These are phyloP conservation scores for Elsinoe australis DNA, from an alignment of 2,329 filamentous ascomycete species.

Conservation along the genomic window DNA sequence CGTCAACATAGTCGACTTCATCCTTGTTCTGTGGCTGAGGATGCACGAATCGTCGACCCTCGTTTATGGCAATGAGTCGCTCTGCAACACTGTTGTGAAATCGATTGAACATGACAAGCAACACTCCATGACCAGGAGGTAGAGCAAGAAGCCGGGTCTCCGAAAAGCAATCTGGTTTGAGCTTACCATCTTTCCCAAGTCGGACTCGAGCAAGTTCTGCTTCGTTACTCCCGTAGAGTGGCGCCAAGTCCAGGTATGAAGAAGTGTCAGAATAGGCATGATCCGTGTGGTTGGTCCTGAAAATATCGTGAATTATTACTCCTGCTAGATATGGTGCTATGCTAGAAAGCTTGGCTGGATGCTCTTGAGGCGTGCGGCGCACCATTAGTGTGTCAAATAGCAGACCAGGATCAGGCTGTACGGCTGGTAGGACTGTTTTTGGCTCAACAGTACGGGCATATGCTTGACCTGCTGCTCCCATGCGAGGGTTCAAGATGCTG, in stretches of 20 bases:
- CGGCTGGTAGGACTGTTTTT: constrained; percentile 49
- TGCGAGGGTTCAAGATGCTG: constrained; percentile 54
- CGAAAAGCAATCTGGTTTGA: constrained; percentile 64
- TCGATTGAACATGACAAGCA: constrained; percentile 60
- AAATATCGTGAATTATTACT: constrained; percentile 56
- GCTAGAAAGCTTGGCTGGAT: constrained; percentile 65
- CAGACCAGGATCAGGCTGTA: constrained; percentile 56
- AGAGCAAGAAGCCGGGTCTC: constrained; percentile 58
- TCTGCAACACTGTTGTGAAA: constrained; percentile 84
- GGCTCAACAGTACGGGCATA: constrained; percentile 62
- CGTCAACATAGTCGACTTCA: constrained; percentile 30
- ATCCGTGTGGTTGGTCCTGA: constrained; percentile 57
- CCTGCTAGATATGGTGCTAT: constrained; percentile 68
- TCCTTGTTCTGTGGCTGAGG: constrained; percentile 47
- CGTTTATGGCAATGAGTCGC: constrained; percentile 78
- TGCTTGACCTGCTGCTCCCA: constrained; percentile 58
- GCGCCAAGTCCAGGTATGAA: constrained; percentile 66
- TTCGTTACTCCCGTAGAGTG: constrained; percentile 64
- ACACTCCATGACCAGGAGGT: constrained; percentile 57
- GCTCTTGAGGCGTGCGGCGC: constrained; percentile 53
- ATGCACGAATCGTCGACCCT: constrained; percentile 66
- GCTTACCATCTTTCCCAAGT: constrained; percentile 55
- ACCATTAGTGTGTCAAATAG: constrained; percentile 63
- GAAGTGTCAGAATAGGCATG: constrained; percentile 59
- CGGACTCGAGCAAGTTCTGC: constrained; percentile 59